phyloP scores from a whole-genome alignment of 208 protist genomes.

The Trypanosoma grayi region DNA sequence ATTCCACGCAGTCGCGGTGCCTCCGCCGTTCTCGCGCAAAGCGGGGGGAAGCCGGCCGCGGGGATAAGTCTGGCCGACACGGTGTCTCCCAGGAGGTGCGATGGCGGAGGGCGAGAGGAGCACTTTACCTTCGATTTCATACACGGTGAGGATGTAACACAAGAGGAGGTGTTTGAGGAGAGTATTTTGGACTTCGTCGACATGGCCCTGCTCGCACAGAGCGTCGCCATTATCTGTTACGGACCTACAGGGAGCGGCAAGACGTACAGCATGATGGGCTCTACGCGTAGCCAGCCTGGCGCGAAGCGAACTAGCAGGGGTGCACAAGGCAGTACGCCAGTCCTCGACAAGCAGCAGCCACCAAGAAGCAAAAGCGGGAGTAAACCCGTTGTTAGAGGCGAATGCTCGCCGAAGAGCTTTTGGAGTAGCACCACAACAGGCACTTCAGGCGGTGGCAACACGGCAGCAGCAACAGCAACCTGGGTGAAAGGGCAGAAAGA shows the following conservation, averaged over 20 bases:
- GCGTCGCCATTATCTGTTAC: slow-evolving; percentile 82
- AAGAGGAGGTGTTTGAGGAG: slow-evolving; percentile 90
- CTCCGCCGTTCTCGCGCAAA: background rate
- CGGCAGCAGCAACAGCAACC: background rate
- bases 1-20: background rate
- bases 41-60: background rate
- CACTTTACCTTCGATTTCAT: slow-evolving; percentile 87
- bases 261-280: slow-evolving; percentile 90
- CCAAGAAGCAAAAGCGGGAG: background rate
- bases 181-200: slow-evolving; percentile 80
- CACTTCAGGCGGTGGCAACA: background rate
- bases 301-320: background rate
- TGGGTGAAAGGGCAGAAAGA: background rate
- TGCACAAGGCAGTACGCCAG: background rate
- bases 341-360: background rate
- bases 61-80: background rate
- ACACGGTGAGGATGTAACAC: slow-evolving; percentile 74
- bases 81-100: background rate
- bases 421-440: background rate
- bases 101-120: slow-evolving; percentile 37
- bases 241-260: slow-evolving; percentile 88
- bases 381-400: background rate
- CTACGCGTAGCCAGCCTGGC: background rate
- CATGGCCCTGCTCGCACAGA: slow-evolving; percentile 80
- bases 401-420: background rate